Percentiles rank a stretch among this genome's conserved stretches.
Evolutionary conservation across 805 yeast species (phyloP).

Genomic region (Lipomyces orientalis): DNA sequence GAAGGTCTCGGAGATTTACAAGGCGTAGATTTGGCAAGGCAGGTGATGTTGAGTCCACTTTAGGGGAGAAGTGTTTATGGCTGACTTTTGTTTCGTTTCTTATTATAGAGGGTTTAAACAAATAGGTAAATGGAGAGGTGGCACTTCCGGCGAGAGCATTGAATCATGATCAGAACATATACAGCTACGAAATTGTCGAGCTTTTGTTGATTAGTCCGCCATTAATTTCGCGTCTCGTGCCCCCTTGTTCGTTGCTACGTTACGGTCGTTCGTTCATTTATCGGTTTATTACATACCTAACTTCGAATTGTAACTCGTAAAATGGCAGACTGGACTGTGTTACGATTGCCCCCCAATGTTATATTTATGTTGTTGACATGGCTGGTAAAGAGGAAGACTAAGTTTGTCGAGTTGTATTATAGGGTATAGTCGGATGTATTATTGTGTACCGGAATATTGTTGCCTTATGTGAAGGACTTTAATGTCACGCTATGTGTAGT

Average conservation of each 20-base stretch:
- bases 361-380: background rate
- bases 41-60: slow-evolving; percentile 6
- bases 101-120: slow-evolving; percentile 48
- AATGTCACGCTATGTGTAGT: background rate
- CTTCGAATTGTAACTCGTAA: background rate
- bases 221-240: background rate
- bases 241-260: background rate
- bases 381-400: background rate
- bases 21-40: slow-evolving; percentile 54
- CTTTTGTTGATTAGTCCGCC: background rate
- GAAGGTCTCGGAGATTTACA: slow-evolving; percentile 51
- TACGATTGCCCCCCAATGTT: background rate
- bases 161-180: slow-evolving; percentile 5
- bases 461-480: background rate
- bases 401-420: slow-evolving; percentile 1
- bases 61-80: background rate
- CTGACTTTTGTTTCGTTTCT: background rate
- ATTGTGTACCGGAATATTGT: background rate
- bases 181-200: background rate
- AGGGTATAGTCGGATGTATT: background rate
- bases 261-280: background rate
- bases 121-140: slow-evolving; percentile 42
- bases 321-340: background rate
- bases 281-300: background rate
- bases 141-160: slow-evolving; percentile 30